Percentiles rank a stretch among this genome's conserved stretches.
Conservation (phyloP, 1,284 basidiomycete genomes). For the Cutaneotrichosporon sp. region DNA sequence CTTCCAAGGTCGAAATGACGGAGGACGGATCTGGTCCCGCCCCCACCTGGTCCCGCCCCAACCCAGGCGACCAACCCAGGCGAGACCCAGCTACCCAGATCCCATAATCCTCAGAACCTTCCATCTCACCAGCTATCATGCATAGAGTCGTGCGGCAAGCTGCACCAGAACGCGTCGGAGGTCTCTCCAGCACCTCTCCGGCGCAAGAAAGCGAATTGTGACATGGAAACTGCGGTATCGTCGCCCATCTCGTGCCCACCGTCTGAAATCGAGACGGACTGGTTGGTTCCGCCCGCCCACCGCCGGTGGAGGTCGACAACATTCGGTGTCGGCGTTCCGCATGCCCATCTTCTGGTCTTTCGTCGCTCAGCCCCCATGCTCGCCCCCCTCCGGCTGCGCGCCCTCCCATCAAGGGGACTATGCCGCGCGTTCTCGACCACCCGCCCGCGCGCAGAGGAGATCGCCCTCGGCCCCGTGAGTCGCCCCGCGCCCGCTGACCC, state of each 20-base stretch:
- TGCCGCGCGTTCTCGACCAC: conserved; percentile 7
- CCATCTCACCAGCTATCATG: conserved; percentile 9
- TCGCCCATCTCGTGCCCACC: not conserved
- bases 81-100: too few species aligned
- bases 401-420: too few species aligned
- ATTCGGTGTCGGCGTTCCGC: not conserved
- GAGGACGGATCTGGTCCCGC: too few species aligned
- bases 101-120: not conserved
- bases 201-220: conserved; percentile 7
- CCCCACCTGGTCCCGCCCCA: too few species aligned
- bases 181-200: not conserved
- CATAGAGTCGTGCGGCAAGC: conserved; percentile 21
- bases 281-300: not conserved
- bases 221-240: conserved; percentile 16
- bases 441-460: not conserved
- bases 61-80: too few species aligned
- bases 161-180: conserved; percentile 2
- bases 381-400: not conserved
- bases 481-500: conserved; percentile 5
- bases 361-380: not conserved
- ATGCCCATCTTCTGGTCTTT: not conserved
- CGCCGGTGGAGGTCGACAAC: not conserved
- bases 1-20: too few species aligned
- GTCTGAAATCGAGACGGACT: not conserved
- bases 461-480: conserved; percentile 12